Base-by-base conservation (phyloP, 805 yeast species). In the Metschnikowia peoriensis region DNA sequence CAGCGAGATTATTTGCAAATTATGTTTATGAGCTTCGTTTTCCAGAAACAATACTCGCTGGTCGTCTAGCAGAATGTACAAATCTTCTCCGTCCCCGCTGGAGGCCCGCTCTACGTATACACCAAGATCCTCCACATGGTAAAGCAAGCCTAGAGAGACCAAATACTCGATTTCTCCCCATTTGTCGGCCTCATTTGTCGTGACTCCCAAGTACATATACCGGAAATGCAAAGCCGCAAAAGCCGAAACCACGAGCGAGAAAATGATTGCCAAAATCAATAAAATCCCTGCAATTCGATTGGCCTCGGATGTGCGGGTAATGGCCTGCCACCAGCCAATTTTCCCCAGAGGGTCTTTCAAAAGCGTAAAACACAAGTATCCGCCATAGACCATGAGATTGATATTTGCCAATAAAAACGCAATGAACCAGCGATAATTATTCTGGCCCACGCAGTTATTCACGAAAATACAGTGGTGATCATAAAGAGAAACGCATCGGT, bases 131-230 rank as follows among this genome's bases (percentile, higher is more conserved):
- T 28, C 49, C 17, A 51, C 57, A 32, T 47, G 41, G 43, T 39
- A 56, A 28, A 60, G 60, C 17, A 44, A 48, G 8, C 61, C 61
- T 34, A 57, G 39, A 17, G 43, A 27, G 7, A 60, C 57, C 55
- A 60, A 53, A 38, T 58, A 49, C 50, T 83, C 83, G 12, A 88
- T 74, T 4, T 76, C 82, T 16, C 71, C 79, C 96, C 96, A 88
- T 62, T 88, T 88, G 47, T 75, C 82, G 15, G 80, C 70, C 66
- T 88, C 96, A 61, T 85, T 86, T 4, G 92, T 85, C 11, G 94
- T 87, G 65, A 84, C 84, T 0, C 96, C 96, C 41, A 79, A 73
- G 56, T 75, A 77, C 1, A 87, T 69, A 56, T 81, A 75, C 34
- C 75, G 62, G 28, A 82, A 39, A 47, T 51, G 43, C 44, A 53